phyloP scores from a whole-genome alignment of 805 yeast species.

The Yarrowia sp. region DNA sequence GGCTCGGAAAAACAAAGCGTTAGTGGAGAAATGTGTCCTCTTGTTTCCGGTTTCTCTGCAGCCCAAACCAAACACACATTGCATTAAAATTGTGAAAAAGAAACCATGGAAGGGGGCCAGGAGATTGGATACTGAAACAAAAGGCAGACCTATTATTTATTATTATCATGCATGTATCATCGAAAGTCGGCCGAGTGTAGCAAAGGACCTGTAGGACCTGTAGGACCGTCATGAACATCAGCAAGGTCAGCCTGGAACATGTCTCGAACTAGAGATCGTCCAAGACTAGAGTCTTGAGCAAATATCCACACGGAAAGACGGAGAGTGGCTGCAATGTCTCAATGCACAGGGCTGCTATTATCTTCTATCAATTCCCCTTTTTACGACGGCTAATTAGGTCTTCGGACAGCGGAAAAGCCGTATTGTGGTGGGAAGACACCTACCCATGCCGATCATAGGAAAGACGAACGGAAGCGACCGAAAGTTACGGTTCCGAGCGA shows the following conservation, averaged over 20 bases:
- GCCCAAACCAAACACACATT: conserved; percentile 30
- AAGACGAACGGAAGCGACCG: no score
- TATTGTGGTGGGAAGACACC: conserved; percentile 5
- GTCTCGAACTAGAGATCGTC: no score
- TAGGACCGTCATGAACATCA: no score
- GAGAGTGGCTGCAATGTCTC: no score
- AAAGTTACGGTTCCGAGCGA: conserved; percentile 21
- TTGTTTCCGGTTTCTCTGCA: conserved; percentile 9
- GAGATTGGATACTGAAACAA: conserved; percentile 8
- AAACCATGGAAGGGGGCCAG: conserved; percentile 18
- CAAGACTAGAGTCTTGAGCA: background rate
- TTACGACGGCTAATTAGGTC: background rate
- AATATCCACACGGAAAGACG: background rate
- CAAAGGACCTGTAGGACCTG: no score
- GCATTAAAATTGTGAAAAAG: conserved; percentile 31
- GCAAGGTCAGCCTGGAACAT: no score
- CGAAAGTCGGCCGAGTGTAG: background rate
- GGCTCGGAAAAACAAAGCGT: background rate
- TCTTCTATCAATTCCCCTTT: no score
- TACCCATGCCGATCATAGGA: conserved; percentile 22
- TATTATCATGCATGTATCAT: conserved; percentile 30
- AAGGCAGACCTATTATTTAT: conserved; percentile 23
- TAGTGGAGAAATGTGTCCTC: conserved; percentile 7
- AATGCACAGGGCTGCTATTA: no score
- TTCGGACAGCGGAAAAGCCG: background rate